Conservation (phyloP, 495 filamentous ascomycete species). For the Penicillium argentinense region DNA sequence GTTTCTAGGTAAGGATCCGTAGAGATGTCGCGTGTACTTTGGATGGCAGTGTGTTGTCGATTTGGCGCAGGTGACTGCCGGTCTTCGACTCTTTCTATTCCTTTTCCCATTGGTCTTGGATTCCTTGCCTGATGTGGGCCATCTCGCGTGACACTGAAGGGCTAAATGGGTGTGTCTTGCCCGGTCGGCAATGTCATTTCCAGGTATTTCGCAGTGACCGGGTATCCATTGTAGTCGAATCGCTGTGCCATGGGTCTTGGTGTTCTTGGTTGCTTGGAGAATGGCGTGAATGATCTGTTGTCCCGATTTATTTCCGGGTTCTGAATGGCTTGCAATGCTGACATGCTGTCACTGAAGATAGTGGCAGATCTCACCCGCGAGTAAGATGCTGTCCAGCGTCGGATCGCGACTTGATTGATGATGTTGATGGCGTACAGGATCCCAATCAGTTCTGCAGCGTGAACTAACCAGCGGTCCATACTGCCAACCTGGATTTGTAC, state of each 20-base stretch:
- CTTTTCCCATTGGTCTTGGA: too few species aligned
- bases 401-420: background rate
- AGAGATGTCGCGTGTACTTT: constrained; percentile 1
- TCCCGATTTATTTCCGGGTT: too few species aligned
- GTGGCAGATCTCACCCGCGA: background rate
- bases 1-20: constrained; percentile 3
- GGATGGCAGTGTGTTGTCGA: too few species aligned
- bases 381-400: background rate
- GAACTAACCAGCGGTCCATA: background rate
- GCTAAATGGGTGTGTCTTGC: too few species aligned
- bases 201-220: too few species aligned
- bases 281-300: background rate
- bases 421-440: background rate
- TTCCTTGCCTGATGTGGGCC: too few species aligned
- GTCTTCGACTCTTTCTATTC: too few species aligned
- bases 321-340: background rate
- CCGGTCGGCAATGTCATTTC: too few species aligned
- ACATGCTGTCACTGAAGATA: background rate
- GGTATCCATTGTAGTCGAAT: too few species aligned
- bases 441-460: background rate
- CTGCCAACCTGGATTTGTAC: background rate
- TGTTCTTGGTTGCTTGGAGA: background rate
- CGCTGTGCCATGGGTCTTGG: too few species aligned
- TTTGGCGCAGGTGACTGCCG: too few species aligned
- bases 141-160: too few species aligned